phyloP scores from a whole-genome alignment of 306 rosid species.

The Ormosia emarginata region DNA sequence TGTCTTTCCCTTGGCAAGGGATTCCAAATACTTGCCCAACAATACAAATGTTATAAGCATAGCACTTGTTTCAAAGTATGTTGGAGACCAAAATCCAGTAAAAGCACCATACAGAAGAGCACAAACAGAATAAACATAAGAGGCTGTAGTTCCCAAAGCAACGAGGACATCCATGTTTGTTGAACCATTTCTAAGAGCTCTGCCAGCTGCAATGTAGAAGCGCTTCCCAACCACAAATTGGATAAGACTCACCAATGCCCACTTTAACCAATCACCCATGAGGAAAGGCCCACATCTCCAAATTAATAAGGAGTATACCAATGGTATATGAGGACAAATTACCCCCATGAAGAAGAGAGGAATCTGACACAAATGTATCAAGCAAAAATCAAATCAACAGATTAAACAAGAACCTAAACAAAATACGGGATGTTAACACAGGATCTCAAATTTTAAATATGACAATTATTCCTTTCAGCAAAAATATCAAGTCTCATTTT shows the following conservation, averaged over 20 bases:
- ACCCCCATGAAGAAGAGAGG: slow-evolving; percentile 72
- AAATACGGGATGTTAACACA: neutral
- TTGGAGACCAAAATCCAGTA: slow-evolving; percentile 91
- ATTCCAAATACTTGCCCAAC: slow-evolving; percentile 87
- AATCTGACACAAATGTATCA: slow-evolving; percentile 47
- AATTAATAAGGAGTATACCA: slow-evolving; percentile 60
- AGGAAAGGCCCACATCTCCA: slow-evolving; percentile 86
- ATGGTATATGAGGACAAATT: slow-evolving; percentile 79
- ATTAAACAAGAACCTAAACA: neutral
- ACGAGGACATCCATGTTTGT: slow-evolving; percentile 96
- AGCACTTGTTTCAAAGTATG: slow-evolving; percentile 90
- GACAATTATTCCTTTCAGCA: neutral
- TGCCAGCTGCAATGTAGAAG: slow-evolving; percentile 78
- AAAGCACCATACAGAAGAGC: slow-evolving; percentile 84
- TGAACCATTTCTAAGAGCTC: slow-evolving; percentile 90
- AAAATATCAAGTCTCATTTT: neutral
- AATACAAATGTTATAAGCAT: slow-evolving; percentile 92
- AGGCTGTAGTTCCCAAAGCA: slow-evolving; percentile 89
- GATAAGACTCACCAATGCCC: slow-evolving; percentile 75
- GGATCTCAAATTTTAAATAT: neutral
- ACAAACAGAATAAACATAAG: slow-evolving; percentile 80
- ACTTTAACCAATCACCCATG: slow-evolving; percentile 91
- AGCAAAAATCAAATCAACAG: slow-evolving; percentile 6
- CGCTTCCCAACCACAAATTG: slow-evolving; percentile 87
- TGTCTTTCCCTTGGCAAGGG: slow-evolving; percentile 90